Conservation (phyloP, 306 rosid species). For the Vachellia pachyceras region DNA sequence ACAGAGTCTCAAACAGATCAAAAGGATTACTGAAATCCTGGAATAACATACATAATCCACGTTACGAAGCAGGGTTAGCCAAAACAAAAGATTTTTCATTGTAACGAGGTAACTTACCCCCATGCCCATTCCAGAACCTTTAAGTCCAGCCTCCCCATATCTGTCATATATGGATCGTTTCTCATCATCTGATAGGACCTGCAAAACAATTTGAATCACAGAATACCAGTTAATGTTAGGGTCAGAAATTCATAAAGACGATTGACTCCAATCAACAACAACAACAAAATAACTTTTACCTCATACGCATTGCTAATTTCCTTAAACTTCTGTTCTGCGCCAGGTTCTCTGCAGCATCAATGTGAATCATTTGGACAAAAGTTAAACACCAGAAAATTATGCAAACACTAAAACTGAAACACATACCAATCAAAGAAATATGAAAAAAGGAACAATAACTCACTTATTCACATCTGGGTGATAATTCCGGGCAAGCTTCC, state of each 20-base stretch:
- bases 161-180: constrained; percentile 83
- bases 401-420: too few species aligned
- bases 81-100: constrained; percentile 13
- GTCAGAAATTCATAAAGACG: constrained; percentile 17
- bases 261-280: constrained; percentile 28
- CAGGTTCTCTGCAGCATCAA: constrained; percentile 72
- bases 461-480: constrained; percentile 99
- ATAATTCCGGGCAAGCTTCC: constrained; percentile 93
- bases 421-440: too few species aligned
- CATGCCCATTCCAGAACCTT: constrained; percentile 84
- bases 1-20: constrained; percentile 50
- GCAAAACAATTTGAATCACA: constrained; percentile 33
- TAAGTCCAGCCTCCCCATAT: constrained; percentile 97
- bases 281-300: constrained; percentile 50
- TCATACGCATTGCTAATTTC: constrained; percentile 96
- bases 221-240: constrained; percentile 17
- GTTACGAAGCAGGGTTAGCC: constrained; percentile 34
- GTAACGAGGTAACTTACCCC: constrained; percentile 68
- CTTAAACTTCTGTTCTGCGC: constrained; percentile 91
- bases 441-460: constrained; percentile 37
- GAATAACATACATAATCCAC: constrained; percentile 21
- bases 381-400: not conserved
- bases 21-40: constrained; percentile 59
- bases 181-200: constrained; percentile 97
- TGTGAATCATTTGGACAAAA: constrained; percentile 19